These are phyloP conservation scores for Backusella sp. DNA, from an alignment of 192 early-diverging fungal genomes.

Conservation along the genomic window DNA sequence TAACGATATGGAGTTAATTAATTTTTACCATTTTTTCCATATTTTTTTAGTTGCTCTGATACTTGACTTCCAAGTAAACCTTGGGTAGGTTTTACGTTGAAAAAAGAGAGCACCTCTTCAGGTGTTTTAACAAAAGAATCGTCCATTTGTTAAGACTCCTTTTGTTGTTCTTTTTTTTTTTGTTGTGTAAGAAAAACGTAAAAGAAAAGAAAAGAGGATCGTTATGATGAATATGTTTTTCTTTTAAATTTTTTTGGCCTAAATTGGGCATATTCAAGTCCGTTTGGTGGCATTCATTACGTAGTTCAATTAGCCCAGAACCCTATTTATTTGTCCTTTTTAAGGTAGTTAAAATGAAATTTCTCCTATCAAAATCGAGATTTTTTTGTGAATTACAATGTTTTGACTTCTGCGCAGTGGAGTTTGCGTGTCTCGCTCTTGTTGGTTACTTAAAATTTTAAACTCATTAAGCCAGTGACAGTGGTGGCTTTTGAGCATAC, in stretches of 20 bases:
- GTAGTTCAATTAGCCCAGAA: not conserved
- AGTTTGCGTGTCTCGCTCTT: not conserved
- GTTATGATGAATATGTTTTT: not conserved
- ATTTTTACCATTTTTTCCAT: constrained; percentile 75
- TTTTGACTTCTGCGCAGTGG: not conserved
- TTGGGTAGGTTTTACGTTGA: constrained; percentile 61
- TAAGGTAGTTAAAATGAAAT: not conserved
- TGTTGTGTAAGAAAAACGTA: not conserved
- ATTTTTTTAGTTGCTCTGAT: constrained; percentile 52
- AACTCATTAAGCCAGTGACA: not conserved
- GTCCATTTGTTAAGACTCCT: constrained; percentile 13
- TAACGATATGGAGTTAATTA: not conserved
- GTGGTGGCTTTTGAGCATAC: not conserved
- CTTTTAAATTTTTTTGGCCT: not conserved
- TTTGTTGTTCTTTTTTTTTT: not conserved
- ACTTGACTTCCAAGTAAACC: constrained; percentile 73
- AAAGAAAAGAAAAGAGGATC: not conserved
- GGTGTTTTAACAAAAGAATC: constrained; percentile 23
- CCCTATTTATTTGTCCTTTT: constrained; percentile 1
- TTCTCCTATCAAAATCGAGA: not conserved
- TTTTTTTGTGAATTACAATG: not conserved
- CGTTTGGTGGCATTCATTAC: not conserved
- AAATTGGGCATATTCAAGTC: not conserved
- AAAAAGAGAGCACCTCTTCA: constrained; percentile 45
- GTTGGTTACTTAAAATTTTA: not conserved